phyloP scores from a whole-genome alignment of 2,329 filamentous ascomycete genomes.

The Sporothrix phasma region DNA sequence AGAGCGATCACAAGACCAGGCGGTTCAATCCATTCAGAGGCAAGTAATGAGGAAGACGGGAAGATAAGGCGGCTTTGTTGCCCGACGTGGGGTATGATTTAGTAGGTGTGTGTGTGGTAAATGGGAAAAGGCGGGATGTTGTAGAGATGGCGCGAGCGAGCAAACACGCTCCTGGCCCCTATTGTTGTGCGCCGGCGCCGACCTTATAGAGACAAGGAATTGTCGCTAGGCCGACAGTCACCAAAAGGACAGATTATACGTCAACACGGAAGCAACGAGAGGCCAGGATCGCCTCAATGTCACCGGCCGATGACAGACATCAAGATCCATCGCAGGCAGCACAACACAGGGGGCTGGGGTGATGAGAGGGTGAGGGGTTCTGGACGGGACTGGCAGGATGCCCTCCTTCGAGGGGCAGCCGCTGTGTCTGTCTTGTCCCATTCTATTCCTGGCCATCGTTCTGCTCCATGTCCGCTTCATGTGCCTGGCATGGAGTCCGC shows the following conservation, averaged over 20 bases:
- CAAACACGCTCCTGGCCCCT: background rate
- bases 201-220: background rate
- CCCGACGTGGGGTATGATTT: constrained; percentile 1
- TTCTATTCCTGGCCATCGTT: background rate
- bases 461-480: background rate
- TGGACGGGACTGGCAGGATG: background rate
- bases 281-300: background rate
- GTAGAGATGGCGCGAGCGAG: background rate
- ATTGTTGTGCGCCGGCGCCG: background rate
- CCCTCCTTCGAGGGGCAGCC: background rate
- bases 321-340: background rate
- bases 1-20: constrained; percentile 5
- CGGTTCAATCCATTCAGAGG: background rate
- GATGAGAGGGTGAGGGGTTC: background rate
- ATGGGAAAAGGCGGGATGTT: background rate
- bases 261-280: background rate
- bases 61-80: background rate
- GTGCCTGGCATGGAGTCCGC: constrained; percentile 4
- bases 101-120: background rate
- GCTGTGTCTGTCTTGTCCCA: background rate
- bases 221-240: background rate
- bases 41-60: background rate
- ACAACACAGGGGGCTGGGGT: background rate
- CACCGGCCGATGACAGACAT: background rate
- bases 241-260: constrained; percentile 4